phyloP scores from a whole-genome alignment of 345 rosid species.

The Salix caprea region DNA sequence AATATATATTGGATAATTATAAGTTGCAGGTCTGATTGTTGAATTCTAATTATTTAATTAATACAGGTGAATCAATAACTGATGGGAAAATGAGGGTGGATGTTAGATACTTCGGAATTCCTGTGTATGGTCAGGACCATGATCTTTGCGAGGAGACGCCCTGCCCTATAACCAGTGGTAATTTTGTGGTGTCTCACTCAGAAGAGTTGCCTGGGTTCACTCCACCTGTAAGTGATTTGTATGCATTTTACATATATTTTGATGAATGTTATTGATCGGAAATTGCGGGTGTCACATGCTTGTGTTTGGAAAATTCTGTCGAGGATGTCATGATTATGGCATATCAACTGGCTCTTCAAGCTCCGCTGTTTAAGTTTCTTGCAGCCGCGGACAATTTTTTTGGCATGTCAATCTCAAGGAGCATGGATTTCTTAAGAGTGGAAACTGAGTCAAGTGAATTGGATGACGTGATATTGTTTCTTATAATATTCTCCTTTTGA shows the following conservation, averaged over 20 bases:
- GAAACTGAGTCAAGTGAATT: not conserved
- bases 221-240: conserved; percentile 68
- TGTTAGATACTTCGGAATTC: conserved; percentile 85
- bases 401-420: not conserved
- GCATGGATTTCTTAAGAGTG: not conserved
- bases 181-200: conserved; percentile 75
- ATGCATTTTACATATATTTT: not conserved
- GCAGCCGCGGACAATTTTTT: not conserved
- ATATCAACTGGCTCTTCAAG: not conserved
- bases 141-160: conserved; percentile 76
- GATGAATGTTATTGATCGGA: not conserved
- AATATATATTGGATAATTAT: not conserved
- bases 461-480: not conserved
- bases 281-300: not conserved
- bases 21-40: not conserved
- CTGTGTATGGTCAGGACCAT: conserved; percentile 71
- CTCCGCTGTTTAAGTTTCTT: not conserved
- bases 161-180: conserved; percentile 76
- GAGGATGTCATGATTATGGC: not conserved
- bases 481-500: not conserved
- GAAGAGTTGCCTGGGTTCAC: conserved; percentile 80
- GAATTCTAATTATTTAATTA: not conserved
- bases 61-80: conserved; percentile 42
- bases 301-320: not conserved
- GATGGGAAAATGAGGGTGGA: conserved; percentile 76